These are phyloP conservation scores for Fusarium continuum DNA, from an alignment of 2,329 filamentous ascomycete genomes.

Conservation along the genomic window DNA sequence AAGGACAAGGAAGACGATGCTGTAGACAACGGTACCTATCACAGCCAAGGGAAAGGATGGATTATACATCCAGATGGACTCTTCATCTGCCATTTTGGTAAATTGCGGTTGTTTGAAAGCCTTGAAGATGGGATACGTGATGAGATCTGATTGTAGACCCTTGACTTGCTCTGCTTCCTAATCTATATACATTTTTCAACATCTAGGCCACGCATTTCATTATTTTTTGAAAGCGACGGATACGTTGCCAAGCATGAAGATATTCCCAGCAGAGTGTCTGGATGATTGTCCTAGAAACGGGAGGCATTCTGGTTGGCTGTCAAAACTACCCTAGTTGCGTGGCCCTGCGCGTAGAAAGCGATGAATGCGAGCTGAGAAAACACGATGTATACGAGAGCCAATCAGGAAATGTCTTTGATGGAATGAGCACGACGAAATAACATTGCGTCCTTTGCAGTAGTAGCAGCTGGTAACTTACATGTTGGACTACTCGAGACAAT, in stretches of 20 bases:
- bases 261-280: neutral
- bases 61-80: slow-evolving; percentile 54
- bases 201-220: slow-evolving; percentile 14
- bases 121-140: neutral
- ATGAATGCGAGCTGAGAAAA: slow-evolving; percentile 32
- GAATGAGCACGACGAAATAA: neutral
- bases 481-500: neutral
- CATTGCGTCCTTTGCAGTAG: neutral
- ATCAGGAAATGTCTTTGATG: neutral
- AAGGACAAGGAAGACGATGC: slow-evolving; percentile 50
- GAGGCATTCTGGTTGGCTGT: slow-evolving; percentile 8
- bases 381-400: slow-evolving; percentile 18
- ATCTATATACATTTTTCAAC: neutral
- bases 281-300: neutral
- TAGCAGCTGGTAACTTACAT: neutral
- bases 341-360: slow-evolving; percentile 6
- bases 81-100: slow-evolving; percentile 38
- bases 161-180: neutral
- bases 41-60: slow-evolving; percentile 55
- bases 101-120: neutral
- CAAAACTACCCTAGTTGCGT: neutral
- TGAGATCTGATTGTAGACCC: neutral
- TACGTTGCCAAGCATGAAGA: slow-evolving; percentile 1
- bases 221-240: slow-evolving; percentile 33
- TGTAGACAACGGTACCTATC: slow-evolving; percentile 53